Percentiles rank a stretch among this genome's conserved stretches.
Evolutionary conservation across 2,329 filamentous ascomycete species (phyloP).

Genomic region (Clarireedia paspali): DNA sequence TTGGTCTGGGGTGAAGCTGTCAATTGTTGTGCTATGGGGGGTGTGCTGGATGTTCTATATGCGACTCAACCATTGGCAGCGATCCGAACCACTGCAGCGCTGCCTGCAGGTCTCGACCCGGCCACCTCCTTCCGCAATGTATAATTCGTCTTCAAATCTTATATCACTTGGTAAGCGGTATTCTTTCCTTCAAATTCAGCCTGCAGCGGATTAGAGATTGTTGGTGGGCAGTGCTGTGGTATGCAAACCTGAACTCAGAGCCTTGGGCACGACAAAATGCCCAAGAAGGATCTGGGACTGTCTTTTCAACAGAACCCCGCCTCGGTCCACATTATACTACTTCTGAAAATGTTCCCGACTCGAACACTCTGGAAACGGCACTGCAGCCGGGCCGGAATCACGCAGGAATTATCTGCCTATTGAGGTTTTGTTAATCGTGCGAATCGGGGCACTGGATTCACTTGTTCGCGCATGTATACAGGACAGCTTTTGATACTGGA

Average conservation of each 20-base stretch:
- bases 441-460: too few relatives aligned
- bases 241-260: too few relatives aligned
- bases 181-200: not conserved
- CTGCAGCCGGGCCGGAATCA: too few relatives aligned
- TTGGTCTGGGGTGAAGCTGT: slow-evolving; percentile 21
- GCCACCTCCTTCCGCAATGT: not conserved
- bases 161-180: slow-evolving; percentile 1
- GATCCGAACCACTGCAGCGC: not conserved
- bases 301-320: not conserved
- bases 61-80: slow-evolving; percentile 3
- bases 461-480: too few relatives aligned
- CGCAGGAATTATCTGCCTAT: too few relatives aligned
- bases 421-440: too few relatives aligned
- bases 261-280: not conserved
- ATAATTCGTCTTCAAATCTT: not conserved
- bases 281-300: not conserved
- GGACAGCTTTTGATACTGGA: too few relatives aligned
- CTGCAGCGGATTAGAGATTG: not conserved
- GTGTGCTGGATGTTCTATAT: slow-evolving; percentile 24
- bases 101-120: not conserved
- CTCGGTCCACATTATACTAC: not conserved
- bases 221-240: not conserved
- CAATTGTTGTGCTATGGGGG: slow-evolving; percentile 22
- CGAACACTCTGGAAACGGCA: too few relatives aligned
- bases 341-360: not conserved